Base-by-base conservation (phyloP, 805 yeast species). In the Metschnikowia sp. region DNA sequence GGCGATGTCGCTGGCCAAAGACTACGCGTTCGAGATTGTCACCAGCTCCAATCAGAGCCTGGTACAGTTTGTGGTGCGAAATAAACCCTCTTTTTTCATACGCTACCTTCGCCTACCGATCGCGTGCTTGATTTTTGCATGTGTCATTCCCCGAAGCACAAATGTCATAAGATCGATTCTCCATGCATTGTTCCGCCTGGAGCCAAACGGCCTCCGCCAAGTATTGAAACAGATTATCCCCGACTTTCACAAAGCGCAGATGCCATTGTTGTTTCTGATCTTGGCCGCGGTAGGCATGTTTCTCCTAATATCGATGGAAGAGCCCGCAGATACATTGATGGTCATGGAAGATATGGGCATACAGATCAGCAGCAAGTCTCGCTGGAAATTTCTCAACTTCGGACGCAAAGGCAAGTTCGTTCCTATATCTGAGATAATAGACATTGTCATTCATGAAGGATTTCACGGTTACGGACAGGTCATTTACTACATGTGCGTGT, bases 371-470 rank as follows among this genome's bases (percentile, higher is more conserved):
- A 60, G 72, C 18, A 53, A 36, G 35, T 38, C 51, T n/a, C 32
- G 47, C 36, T 56, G 57, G 52, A 30, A 47, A 26, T 47, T 49
- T 11, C 36, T 44, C 26, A 51, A 41, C 33, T 36, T 57, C n/a
- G 55, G 54, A 15, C 48, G 47, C n/a, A 45, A 45, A 8, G 63
- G 63, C 35, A 55, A 66, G 28, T 84, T 87, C 60, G 74, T 84
- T 10, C 84, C 90, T 0, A 64, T 73, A 34, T 77, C 75, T 39
- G 70, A 70, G 39, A 74, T 87, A 43, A 74, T 78, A 4, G 92
- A 86, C 61, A 62, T 87, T 10, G 78, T 85, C 0, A 82, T 88
- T 26, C 86, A 86, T 59, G 96, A 88, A 62, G 91, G 87, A 0
- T 86, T 88, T 60, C 73, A 73, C 45, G 84, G 84, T 6, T 77